Evolutionary conservation across 2,329 filamentous ascomycete species (phyloP), one percentile per base, ranked within the genome.

Genomic region (Epichloe sibirici): DNA sequence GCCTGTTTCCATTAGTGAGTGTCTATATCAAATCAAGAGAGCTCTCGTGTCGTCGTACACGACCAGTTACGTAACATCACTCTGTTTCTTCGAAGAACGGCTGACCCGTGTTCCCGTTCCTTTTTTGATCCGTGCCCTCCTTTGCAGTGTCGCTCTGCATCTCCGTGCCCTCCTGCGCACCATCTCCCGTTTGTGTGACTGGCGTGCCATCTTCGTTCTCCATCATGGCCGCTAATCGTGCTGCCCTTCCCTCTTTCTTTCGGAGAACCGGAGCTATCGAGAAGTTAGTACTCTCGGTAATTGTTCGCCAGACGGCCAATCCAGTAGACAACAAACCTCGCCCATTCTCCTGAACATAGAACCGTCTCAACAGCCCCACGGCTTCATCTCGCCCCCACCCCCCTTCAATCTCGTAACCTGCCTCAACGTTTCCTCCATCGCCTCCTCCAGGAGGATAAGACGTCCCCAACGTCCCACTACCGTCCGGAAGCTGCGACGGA

Each of bases 331-430:
- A 63, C 74, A 61, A 71, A 88, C 87, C 88, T 75, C 93, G 87
- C 57, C 88, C 89, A 69, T 98, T 98, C 69, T 98, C 90, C 69
- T 98, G 93, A 35, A 98, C 88, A 67, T 98, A 98, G 69, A 98
- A 98, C 54, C 91, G 83, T 57, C 94, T 79, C 58, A 98, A 75
- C 59, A 98, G 71, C 68, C 91, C 90, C 55, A 98, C 94, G 4
- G 93, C 91, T 64, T 97, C 91, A 63, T 95, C 88, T 46, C 89
- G 81, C 62, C 89, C 88, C 74, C 94, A 85, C 1, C 90, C 91
- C 40, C 90, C 89, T 65, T 90, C 85, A 53, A 89, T 89, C 45
- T 86, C 83, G 65, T 88, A 96, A 5, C 88, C 82, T 9, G 74
- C 75, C 65, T 95, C 90, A 45, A 94, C 79, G 57, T 84, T 85